These are phyloP conservation scores for Colletotrichum euphorbiae DNA, from an alignment of 2,329 filamentous ascomycete genomes.

Conservation along the genomic window DNA sequence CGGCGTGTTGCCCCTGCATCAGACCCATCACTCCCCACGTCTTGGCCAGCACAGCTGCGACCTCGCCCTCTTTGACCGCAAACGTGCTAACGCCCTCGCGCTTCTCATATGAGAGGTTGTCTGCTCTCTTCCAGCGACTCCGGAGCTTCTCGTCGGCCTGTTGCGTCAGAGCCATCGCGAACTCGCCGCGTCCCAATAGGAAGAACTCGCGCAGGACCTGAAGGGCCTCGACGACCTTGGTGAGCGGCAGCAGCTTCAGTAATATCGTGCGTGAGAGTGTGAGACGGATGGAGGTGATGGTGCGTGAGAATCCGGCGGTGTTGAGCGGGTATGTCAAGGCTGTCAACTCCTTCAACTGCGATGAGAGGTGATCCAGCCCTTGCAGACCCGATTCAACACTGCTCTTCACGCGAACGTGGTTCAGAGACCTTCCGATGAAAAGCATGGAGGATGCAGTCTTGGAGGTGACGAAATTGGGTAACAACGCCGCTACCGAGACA, in stretches of 20 bases:
- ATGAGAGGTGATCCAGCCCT: constrained; percentile 71
- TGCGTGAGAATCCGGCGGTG: constrained; percentile 74
- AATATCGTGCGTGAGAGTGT: constrained; percentile 87
- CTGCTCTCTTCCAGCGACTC: constrained; percentile 76
- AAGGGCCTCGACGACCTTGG: constrained; percentile 81
- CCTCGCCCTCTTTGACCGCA: constrained; percentile 87
- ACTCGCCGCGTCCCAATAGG: constrained; percentile 88
- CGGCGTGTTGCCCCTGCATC: constrained; percentile 74
- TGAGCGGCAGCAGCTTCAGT: constrained; percentile 82
- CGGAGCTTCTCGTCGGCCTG: constrained; percentile 85
- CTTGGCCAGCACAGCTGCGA: constrained; percentile 78
- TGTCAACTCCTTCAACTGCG: constrained; percentile 77
- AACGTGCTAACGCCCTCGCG: constrained; percentile 71
- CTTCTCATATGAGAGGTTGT: constrained; percentile 68
- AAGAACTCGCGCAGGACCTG: constrained; percentile 87
- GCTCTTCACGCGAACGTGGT: constrained; percentile 77
- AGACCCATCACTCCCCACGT: constrained; percentile 85
- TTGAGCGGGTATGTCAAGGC: constrained; percentile 80
- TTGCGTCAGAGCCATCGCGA: constrained; percentile 85
- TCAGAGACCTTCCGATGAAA: constrained; percentile 90
- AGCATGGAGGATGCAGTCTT: constrained; percentile 84
- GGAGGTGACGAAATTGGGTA: constrained; percentile 83
- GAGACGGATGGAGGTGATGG: constrained; percentile 80
- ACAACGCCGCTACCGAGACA: constrained; percentile 65
- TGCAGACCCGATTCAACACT: constrained; percentile 57